A percentile compares a stretch with the other conserved stretches of the same genome.
Evolutionary conservation across 257 asterid genomes (phyloP).

Genomic region (Nyctanthes arbortristis): DNA sequence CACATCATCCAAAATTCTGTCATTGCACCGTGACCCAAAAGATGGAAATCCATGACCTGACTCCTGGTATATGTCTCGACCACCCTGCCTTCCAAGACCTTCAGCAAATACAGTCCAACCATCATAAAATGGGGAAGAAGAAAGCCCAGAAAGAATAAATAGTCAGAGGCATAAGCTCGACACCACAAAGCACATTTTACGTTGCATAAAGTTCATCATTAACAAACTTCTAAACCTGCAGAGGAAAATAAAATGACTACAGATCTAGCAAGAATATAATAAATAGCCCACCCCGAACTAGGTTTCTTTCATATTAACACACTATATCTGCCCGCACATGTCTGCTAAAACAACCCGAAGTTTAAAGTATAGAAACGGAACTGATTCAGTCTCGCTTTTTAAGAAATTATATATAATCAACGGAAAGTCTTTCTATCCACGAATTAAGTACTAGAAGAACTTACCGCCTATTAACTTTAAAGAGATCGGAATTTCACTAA

Average conservation of each 20-base stretch:
- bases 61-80: conserved; percentile 71
- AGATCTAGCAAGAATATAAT: conserved; percentile 34
- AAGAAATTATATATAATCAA: background rate
- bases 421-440: conserved; percentile 15
- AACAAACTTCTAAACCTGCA: background rate
- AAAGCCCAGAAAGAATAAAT: conserved; percentile 26
- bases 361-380: background rate
- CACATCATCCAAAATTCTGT: conserved; percentile 73
- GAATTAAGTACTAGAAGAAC: background rate
- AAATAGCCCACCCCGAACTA: background rate
- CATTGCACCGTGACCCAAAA: conserved; percentile 58
- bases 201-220: background rate
- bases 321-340: conserved; percentile 53
- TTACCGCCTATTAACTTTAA: background rate
- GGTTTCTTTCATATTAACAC: conserved; percentile 1
- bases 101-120: conserved; percentile 40
- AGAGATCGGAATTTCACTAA: conserved; percentile 10
- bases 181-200: background rate
- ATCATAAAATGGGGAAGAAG: conserved; percentile 27
- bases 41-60: conserved; percentile 63
- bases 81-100: conserved; percentile 98
- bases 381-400: conserved; percentile 8
- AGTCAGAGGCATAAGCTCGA: conserved; percentile 24
- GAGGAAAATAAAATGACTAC: conserved; percentile 15
- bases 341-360: conserved; percentile 5